Evolutionary conservation across 106 monocot genomes (phyloP), one percentile per base, ranked within the genome.

Genomic region (Gastrodia elata): DNA sequence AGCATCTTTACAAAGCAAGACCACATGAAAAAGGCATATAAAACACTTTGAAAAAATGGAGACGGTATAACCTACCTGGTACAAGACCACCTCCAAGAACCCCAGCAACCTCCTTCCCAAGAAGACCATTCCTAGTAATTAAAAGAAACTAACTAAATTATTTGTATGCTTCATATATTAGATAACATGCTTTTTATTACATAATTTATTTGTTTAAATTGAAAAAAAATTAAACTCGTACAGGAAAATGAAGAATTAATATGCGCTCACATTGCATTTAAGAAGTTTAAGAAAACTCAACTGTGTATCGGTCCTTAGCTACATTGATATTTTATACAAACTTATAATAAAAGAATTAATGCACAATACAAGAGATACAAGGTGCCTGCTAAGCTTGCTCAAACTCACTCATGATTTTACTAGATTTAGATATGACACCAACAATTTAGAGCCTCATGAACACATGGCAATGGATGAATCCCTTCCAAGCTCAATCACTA

Each of bases 71-170:
- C 32, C 75, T 81, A 93, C 97, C 93, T 78, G 97, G 97, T 56
- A 98, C 97, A 75, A 98, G 38, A 72, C 97, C 93, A 49, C 97
- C 97, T 69, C 97, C 97, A 85, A 98, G 93, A 67, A 98, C 93
- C 74, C 93, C 86, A 64, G 90, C 68, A 76, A 98, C 83, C 84
- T 98, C 97, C 84, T 82, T 91, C 71, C 97, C 97, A 78, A 98
- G 90, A 15, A 39, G 77, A 34, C 97, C 97, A 68, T 85, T 73
- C 61, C 97, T 98, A 77, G 28, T 73, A 68, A 79, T 52, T 16
- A 80, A 28, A 38, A 4, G 44, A 38, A 13, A 38, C 5, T 18
- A 7, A 67, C 18, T 38, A 16, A 38, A 67, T 36, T 37, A n/a
- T n/a, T 67, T 27, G 38, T 20, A 67, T 36, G 37, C 9, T 61